Conservation (phyloP, 805 yeast species). For the Wickerhamiella parazyma region DNA sequence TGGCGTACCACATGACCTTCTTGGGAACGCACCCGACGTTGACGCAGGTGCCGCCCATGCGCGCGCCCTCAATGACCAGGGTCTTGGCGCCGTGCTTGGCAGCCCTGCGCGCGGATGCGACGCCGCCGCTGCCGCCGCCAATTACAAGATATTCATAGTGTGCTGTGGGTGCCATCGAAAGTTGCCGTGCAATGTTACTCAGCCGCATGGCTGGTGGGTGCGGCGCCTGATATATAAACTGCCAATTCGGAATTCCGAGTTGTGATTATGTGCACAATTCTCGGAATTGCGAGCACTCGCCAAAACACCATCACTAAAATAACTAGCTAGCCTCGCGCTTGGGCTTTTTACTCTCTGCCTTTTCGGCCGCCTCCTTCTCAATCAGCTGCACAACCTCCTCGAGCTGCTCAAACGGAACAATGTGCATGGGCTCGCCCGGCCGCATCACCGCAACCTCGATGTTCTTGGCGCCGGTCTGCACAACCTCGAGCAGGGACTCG, state of each 20-base stretch:
- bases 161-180: conserved; percentile 40
- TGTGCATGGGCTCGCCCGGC: conserved; percentile 46
- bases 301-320: no score
- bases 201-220: background rate
- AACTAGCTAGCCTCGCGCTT: background rate
- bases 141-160: conserved; percentile 88
- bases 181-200: conserved; percentile 5
- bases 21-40: conserved; percentile 99
- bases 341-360: conserved; percentile 37
- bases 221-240: background rate
- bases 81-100: conserved; percentile 83
- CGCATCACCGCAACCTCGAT: conserved; percentile 83
- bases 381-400: conserved; percentile 63
- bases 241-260: no score
- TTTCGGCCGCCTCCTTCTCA: conserved; percentile 77
- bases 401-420: conserved; percentile 55
- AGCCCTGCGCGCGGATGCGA: conserved; percentile 95
- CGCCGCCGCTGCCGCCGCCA: conserved; percentile 99
- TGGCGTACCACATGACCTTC: conserved; percentile 97
- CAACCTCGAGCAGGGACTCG: conserved; percentile 83
- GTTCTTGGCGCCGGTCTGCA: conserved; percentile 94
- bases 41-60: conserved; percentile 95
- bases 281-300: no score
- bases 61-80: conserved; percentile 63
- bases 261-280: no score